Conservation (phyloP, 2,329 filamentous ascomycete species). For the Tolypocladium endophyticum region DNA sequence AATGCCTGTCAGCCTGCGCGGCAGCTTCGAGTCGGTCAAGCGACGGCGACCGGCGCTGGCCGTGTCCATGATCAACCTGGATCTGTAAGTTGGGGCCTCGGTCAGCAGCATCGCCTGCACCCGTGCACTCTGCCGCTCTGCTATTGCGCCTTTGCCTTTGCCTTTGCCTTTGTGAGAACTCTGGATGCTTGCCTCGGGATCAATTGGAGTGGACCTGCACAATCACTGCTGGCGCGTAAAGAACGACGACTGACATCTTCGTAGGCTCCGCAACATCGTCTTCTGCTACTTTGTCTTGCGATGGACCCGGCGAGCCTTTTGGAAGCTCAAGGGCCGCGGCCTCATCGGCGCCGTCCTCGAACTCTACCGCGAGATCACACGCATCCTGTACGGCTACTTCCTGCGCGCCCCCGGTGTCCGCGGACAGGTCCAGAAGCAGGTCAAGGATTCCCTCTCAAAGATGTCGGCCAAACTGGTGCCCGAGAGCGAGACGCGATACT, state of each 20-base stretch:
- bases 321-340: slow-evolving; percentile 83
- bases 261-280: slow-evolving; percentile 68
- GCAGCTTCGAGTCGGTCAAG: slow-evolving; percentile 53
- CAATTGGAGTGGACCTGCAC: not conserved
- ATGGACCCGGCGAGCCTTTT: slow-evolving; percentile 68
- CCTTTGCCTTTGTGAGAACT: not conserved
- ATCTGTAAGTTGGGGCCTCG: slow-evolving; percentile 44
- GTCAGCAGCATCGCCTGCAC: not conserved
- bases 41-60: slow-evolving; percentile 44
- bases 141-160: not conserved
- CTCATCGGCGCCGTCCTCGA: slow-evolving; percentile 68
- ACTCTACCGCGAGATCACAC: slow-evolving; percentile 60
- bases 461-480: slow-evolving; percentile 77
- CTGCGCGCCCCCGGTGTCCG: slow-evolving; percentile 79
- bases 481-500: slow-evolving; percentile 59
- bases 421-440: slow-evolving; percentile 72
- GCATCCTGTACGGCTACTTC: slow-evolving; percentile 75
- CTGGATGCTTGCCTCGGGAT: not conserved
- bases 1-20: slow-evolving; percentile 60
- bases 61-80: slow-evolving; percentile 52
- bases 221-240: not conserved
- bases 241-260: not conserved
- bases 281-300: slow-evolving; percentile 83
- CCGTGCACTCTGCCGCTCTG: not conserved
- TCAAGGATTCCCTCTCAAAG: slow-evolving; percentile 69